Percentiles rank a stretch among this genome's conserved stretches.
These are phyloP conservation scores for Colletotrichum filicis DNA, from an alignment of 2,329 filamentous ascomycete genomes.

Conservation along the genomic window DNA sequence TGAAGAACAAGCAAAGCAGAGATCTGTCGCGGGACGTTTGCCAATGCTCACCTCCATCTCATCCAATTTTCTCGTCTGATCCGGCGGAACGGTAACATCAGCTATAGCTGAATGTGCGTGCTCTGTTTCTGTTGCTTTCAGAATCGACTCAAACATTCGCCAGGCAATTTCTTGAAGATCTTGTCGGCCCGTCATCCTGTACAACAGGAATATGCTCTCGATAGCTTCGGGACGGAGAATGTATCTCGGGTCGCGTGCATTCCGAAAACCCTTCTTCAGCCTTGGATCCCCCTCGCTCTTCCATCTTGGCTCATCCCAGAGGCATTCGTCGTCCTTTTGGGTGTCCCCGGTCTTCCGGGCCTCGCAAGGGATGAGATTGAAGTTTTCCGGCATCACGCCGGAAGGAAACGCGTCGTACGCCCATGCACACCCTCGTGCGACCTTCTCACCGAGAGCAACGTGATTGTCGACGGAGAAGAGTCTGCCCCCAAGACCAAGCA, in stretches of 20 bases:
- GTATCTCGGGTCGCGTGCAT: constrained; percentile 61
- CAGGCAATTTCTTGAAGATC: constrained; percentile 63
- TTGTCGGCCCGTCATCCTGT: constrained; percentile 60
- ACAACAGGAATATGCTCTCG: constrained; percentile 65
- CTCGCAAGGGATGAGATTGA: constrained; percentile 52
- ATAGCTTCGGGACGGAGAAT: constrained; percentile 63
- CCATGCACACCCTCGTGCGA: constrained; percentile 64
- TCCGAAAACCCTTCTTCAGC: constrained; percentile 69
- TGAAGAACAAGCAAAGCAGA: constrained; percentile 32
- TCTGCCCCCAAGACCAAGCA: constrained; percentile 59
- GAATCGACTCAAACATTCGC: constrained; percentile 62
- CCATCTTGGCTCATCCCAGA: constrained; percentile 50
- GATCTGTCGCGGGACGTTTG: constrained; percentile 15
- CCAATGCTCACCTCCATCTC: constrained; percentile 45
- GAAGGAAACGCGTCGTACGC: constrained; percentile 58
- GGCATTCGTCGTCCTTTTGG: constrained; percentile 53
- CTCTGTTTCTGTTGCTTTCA: constrained; percentile 57
- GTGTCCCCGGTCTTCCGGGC: background rate
- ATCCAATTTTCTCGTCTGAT: constrained; percentile 54
- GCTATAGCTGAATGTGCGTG: constrained; percentile 59
- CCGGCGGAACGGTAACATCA: constrained; percentile 61
- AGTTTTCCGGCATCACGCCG: constrained; percentile 64
- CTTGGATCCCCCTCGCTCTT: constrained; percentile 38
- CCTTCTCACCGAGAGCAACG: constrained; percentile 54
- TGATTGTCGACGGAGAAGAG: constrained; percentile 54